Conservation (phyloP, 768 basidiomycete genomes). For the Candolleomyces efflorescens region DNA sequence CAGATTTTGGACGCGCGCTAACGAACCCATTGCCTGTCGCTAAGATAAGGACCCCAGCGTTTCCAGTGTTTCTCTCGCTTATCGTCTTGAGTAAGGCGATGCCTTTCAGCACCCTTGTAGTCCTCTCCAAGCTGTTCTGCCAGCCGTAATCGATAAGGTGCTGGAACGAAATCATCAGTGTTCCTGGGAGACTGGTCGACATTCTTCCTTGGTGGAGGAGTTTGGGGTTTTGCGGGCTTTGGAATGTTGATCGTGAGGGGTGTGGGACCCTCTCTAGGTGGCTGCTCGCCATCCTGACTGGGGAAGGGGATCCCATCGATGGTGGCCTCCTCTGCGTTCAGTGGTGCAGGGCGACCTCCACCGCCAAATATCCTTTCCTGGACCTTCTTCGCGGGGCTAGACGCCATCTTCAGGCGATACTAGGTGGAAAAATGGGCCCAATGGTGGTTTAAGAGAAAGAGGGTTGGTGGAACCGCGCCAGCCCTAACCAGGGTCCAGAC, state of each 20-base stretch:
- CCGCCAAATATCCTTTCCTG: conserved; percentile 66
- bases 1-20: conserved; percentile 5
- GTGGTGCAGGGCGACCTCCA: background rate
- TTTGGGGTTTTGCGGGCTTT: conserved; percentile 36
- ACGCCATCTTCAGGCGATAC: conserved; percentile 28
- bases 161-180: conserved; percentile 10
- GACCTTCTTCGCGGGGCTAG: conserved; percentile 52
- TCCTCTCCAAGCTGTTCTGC: conserved; percentile 57
- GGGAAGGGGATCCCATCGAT: conserved; percentile 9
- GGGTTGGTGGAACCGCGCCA: background rate
- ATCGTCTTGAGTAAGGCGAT: conserved; percentile 82
- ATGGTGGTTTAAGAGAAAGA: background rate
- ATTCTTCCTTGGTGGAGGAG: conserved; percentile 45
- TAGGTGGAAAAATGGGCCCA: background rate
- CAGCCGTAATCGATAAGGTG: conserved; percentile 61
- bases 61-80: conserved; percentile 90
- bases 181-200: conserved; percentile 31
- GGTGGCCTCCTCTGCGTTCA: conserved; percentile 9
- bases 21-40: conserved; percentile 95
- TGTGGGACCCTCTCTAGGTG: conserved; percentile 22
- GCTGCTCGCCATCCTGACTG: background rate
- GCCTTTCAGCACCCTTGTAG: conserved; percentile 80
- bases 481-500: no score
- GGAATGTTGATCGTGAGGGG: conserved; percentile 68
- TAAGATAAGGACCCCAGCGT: conserved; percentile 97